Base-by-base conservation (phyloP, 1,139 yeast genomes). In the Hansenula lynferdii region DNA sequence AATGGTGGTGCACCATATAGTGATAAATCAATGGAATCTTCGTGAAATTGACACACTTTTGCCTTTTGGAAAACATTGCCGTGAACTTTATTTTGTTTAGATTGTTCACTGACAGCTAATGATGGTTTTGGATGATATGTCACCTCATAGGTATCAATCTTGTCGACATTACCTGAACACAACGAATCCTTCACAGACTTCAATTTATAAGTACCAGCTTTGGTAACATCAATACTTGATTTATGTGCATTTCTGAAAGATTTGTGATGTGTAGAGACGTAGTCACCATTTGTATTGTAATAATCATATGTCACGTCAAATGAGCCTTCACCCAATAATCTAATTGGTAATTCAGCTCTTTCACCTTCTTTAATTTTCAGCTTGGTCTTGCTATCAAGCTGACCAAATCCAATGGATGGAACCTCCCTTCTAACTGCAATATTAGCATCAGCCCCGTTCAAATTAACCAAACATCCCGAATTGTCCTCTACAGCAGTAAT, bases 1-100 rank as follows among this genome's bases (percentile, higher is more conserved):
- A 87, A 89, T 23, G 97, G 97, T 0, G 84, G 70, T 5, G 74
- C 64, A 1, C 96, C 96, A 33, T 63, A 54, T 17, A 79, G 60
- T 3, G 65, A 57, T 23, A 80, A 51, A 38, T 74, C 82, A 26
- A 80, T 58, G 2, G 69, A 62, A 42, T 69, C 74, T 39, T 71
- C 77, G 26, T 62, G 67, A 28, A 64, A 67, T 48, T 72, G 75
- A 47, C 82, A 76, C 8, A 75, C 61, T 16, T 57, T 68, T 19
- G 62, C 54, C 25, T 67, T 59, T 14, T 56, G 54, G 32, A 56
- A 60, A 16, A 56, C 48, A 7, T 54, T 48, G 2, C 49, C 55
- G 5, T 45, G 42, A 6, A 51, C 20, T 30, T 49, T 50, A 4
- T 46, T 40, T 10, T 60, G 51, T 23, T 53, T 56, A 15, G 60